Evolutionary conservation across 805 yeast genomes (phyloP).

Genomic region (Clavispora asparagi): DNA sequence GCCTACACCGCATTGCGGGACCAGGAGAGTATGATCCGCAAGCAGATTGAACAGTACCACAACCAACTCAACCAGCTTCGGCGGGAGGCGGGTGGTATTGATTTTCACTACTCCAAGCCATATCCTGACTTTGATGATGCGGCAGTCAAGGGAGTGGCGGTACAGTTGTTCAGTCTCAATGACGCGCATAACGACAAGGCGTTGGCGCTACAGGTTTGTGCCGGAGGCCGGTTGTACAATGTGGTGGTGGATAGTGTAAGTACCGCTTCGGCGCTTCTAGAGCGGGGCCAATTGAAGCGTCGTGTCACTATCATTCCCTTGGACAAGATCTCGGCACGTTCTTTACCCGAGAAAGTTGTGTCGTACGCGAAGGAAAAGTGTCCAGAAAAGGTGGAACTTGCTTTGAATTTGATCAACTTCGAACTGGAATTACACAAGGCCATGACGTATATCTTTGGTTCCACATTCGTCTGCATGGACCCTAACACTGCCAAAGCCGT

Average conservation of each 20-base stretch:
- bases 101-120: conserved; percentile 69
- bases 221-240: conserved; percentile 86
- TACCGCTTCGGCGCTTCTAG: conserved; percentile 78
- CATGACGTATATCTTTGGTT: conserved; percentile 88
- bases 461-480: conserved; percentile 81
- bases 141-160: conserved; percentile 84
- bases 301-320: conserved; percentile 90
- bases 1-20: conserved; percentile 39
- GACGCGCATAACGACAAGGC: conserved; percentile 57
- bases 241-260: conserved; percentile 86
- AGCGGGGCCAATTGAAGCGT: conserved; percentile 68
- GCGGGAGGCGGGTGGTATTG: conserved; percentile 66
- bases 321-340: conserved; percentile 69
- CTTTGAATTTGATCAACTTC: conserved; percentile 73
- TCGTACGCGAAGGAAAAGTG: conserved; percentile 68
- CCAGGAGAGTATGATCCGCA: conserved; percentile 33
- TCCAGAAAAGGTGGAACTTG: conserved; percentile 85
- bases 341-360: conserved; percentile 47
- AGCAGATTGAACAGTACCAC: conserved; percentile 25
- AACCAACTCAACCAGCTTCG: conserved; percentile 49
- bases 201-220: conserved; percentile 85
- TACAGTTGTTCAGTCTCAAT: conserved; percentile 67
- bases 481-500: conserved; percentile 83
- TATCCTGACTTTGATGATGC: conserved; percentile 50
- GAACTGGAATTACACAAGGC: conserved; percentile 69